Evolutionary conservation across 2,329 filamentous ascomycete species (phyloP), one percentile per base, ranked within the genome.

Genomic region (Pseudogymnoascus sp.): DNA sequence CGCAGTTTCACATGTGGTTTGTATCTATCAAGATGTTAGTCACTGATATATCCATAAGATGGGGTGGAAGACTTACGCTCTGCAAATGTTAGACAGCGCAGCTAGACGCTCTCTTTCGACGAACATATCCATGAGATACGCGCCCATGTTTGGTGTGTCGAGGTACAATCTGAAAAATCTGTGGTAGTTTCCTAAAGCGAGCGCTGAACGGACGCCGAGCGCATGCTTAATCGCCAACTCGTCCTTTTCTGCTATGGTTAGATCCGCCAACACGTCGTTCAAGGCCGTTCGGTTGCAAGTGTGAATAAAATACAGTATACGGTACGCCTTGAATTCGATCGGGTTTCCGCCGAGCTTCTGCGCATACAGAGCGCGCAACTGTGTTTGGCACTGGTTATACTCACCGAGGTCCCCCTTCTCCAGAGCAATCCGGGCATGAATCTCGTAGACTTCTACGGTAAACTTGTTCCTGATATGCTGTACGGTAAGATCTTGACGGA

Each of bases 351-450:
- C 90, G 74, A 96, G 80, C 68, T 90, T 89, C 78, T 90, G 85
- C 75, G 85, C 85, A 78, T 99, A 97, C 71, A 99, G 80, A 67
- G 89, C 91, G 76, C 91, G 90, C 73, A 99, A 82, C 79, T 99
- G 94, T 72, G 94, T 97, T 81, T 99, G 94, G 78, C 94, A 99
- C 83, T 99, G 94, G 81, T 99, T 99, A 94, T 99, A 99, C 94
- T 99, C 94, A 99, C 94, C 93, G 80, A 97, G 85, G 81, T 99
- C 94, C 78, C 90, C 92, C 83, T 95, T 97, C 78, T 99, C 93
- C 76, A 99, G 82, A 68, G 94, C 94, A 77, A 99, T 97, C 64
- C 94, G 88, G 66, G 93, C 94, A 78, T 99, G 94, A 65, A 93
- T 95, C 78, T 99, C 94, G 77, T 99, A 99, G 58, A 97, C 94